Evolutionary conservation across 495 filamentous ascomycete genomes (phyloP), one percentile per base, ranked within the genome.

Genomic region (Parathielavia appendiculata): DNA sequence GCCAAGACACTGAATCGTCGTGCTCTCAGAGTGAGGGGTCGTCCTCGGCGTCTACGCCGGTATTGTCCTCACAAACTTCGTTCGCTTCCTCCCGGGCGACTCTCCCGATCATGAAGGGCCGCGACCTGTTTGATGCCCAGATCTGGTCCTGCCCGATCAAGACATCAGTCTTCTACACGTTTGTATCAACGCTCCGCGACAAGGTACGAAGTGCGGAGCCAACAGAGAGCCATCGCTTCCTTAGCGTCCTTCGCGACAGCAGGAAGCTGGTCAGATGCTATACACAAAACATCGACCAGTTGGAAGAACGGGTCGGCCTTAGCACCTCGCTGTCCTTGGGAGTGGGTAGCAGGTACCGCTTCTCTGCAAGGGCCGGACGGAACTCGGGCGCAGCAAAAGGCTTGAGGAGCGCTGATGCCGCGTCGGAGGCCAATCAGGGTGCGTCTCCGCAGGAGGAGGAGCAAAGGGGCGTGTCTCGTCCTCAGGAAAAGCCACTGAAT

Each of bases 261-360:
- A 77, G 83, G 3, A 83, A 83, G 45, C 69, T 88, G 22, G 79
- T 86, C 16, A 69, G 85, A 35, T 86, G 84, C 52, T 88, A 88
- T 61, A 88, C 85, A 0, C 86, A 89, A 61, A 89, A 89, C 51
- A 89, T 89, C 32, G 86, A 89, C 57, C 80, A 80, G 57, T 74
- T 89, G 6, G 86, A 89, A 58, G 81, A 83, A 51, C 78, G 83
- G 20, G 81, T 85, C 19, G 84, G 85, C 9, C 75, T 88, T 41
- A 73, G 70, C 30, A 80, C 78, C 0, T 74, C 77, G 16, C 67
- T 88, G 20, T 66, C 71, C 7, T 68, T 73, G 7, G 85, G 85
- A 1, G 74, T 78, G 4, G 85, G 86, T 9, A 84, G 75, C 60
- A 71, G 79, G 22, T 73, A 77, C 34, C 71, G 76, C 2, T 79